Conservation (phyloP, 2,329 filamentous ascomycete genomes). For the Graphilbum sp. region DNA sequence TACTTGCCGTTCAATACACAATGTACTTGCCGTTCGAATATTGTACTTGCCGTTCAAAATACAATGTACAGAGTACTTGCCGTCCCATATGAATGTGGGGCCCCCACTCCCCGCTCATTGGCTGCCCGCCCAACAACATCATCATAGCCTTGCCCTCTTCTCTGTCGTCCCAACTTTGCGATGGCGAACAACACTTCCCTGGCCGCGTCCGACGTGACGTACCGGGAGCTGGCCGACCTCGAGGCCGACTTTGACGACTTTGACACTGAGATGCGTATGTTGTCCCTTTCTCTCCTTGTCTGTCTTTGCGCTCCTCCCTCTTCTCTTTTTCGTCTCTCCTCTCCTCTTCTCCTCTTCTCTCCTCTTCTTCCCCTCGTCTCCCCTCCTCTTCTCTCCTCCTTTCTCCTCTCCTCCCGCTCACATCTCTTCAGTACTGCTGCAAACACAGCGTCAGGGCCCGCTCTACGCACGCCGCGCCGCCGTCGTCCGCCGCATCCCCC, state of each 20-base stretch:
- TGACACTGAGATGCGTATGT: conserved; percentile 69
- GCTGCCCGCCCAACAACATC: no score
- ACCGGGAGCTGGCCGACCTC: conserved; percentile 63
- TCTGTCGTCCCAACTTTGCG: no score
- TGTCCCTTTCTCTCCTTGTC: not conserved
- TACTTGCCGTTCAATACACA: no score
- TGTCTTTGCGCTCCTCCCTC: not conserved
- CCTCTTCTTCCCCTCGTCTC: not conserved
- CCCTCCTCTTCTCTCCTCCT: not conserved
- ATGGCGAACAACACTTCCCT: no score
- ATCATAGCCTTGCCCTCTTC: no score
- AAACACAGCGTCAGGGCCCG: conserved; percentile 48
- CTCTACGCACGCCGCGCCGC: conserved; percentile 64
- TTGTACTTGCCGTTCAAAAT: no score
- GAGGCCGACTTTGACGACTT: conserved; percentile 74
- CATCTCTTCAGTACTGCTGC: conserved; percentile 20
- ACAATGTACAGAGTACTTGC: no score
- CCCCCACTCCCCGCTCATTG: no score
- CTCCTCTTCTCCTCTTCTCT: not conserved
- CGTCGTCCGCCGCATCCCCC: conserved; percentile 54
- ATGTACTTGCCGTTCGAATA: no score
- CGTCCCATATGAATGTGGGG: no score
- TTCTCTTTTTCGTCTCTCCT: conserved; percentile 3
- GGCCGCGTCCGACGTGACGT: conserved; percentile 29
- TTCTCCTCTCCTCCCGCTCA: not conserved